Conservation (phyloP, 352 stramenopile species). For the Globisporangium emineosum region DNA sequence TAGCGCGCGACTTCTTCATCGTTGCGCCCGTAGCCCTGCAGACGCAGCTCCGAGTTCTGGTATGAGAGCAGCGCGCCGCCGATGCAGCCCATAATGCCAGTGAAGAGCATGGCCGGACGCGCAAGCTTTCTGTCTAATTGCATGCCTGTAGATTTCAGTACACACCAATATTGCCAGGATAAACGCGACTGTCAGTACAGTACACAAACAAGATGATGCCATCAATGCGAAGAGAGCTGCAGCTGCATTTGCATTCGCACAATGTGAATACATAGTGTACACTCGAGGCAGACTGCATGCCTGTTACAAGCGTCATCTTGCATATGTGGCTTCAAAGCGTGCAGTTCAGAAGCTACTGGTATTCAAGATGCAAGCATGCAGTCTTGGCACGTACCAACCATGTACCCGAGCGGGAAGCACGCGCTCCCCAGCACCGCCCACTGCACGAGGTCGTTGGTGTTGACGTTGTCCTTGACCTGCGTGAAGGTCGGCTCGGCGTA, state of each 20-base stretch:
- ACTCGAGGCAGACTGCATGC: too few relatives aligned
- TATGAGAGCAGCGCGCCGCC: conserved; percentile 62
- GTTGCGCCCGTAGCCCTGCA: conserved; percentile 77
- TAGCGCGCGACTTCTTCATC: conserved; percentile 68
- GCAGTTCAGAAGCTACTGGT: too few relatives aligned
- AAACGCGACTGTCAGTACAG: background rate
- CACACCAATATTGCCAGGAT: background rate
- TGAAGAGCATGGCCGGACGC: conserved; percentile 72
- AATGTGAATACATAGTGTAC: too few relatives aligned
- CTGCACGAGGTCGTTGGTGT: conserved; percentile 41
- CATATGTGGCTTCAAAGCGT: too few relatives aligned
- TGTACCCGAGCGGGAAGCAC: conserved; percentile 71
- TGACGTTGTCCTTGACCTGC: conserved; percentile 62
- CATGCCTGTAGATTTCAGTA: conserved; percentile 25
- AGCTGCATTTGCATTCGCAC: too few relatives aligned
- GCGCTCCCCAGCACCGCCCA: conserved; percentile 34
- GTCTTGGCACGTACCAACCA: conserved; percentile 52
- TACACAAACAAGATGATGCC: too few relatives aligned
- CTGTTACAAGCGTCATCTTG: too few relatives aligned
- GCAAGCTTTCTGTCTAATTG: conserved; percentile 63
- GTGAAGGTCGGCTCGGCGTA: conserved; percentile 52
- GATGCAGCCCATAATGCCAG: conserved; percentile 60
- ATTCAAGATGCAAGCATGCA: too few relatives aligned
- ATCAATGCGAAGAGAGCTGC: too few relatives aligned
- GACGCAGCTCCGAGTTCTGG: conserved; percentile 75